Base-by-base conservation (phyloP, 2,329 filamentous ascomycete species). In the Ophiostoma novo-ulmi region DNA sequence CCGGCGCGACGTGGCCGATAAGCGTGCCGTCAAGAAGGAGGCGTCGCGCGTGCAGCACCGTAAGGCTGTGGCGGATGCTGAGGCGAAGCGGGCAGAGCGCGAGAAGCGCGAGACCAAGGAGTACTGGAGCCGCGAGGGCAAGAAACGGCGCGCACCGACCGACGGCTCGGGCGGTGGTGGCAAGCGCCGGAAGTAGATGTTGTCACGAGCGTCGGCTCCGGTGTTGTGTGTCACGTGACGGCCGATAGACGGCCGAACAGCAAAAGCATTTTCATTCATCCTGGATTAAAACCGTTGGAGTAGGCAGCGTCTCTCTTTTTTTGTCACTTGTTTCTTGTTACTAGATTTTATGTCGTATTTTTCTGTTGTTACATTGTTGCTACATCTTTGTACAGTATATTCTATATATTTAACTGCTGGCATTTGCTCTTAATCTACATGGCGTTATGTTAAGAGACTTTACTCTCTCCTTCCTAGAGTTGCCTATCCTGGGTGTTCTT, bases 61-160 rank as follows among this genome's bases (percentile, higher is more conserved):
- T 75, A 91, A 91, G 81, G 95, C 93, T 85, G 86, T 97, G 58
- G 90, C 88, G 8, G 92, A 92, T 77, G 89, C 89, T 77, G 85
- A 89, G 77, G 93, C 97, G 85, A 96, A 93, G 88, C 91, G 92
- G 81, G 87, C 86, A 71, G 92, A 89, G 72, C 84, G 94, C 69
- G 94, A 98, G 82, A 96, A 94, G 87, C 88, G 88, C 76, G 94
- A 99, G 83, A 91, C 89, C 78, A 91, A 97, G 79, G 94, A 97
- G 76, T 99, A 89, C 78, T 99, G 95, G 95, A 85, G 88, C 76
- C 89, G 89, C 76, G 96, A 99, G 81, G 95, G 95, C 11, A 92
- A 90, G 83, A 88, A 88, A 82, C 80, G 86, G 73, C 82, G 80
- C 70, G 82, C 83, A 20, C 80, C 80, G 6, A 80, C 79, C 1